Evolutionary conservation across 495 filamentous ascomycete species (phyloP), one percentile per base, ranked within the genome.

Genomic region (Penicillium odoratum): DNA sequence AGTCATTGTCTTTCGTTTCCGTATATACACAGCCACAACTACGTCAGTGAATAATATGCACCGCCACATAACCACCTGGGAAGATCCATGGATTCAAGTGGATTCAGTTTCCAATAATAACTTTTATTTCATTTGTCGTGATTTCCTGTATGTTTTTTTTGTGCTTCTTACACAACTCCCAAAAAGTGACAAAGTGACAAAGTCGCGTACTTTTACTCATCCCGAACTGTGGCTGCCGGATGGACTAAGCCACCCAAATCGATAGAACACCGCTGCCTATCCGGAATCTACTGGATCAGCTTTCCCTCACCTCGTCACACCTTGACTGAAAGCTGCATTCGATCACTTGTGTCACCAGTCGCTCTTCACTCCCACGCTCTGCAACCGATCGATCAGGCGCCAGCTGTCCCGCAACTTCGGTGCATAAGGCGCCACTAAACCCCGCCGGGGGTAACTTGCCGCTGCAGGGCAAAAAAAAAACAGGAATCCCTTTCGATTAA

Each of bases 351-450:
- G 34, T 42, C 59, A 65, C 56, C 40, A 16, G 58, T 58, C 55
- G 64, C 60, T 30, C 58, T 51, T 51, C 38, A 10, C 25, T 57
- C 44, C 46, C 42, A 60, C 55, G 43, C 54, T 61, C 56, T 63
- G 51, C 33, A 63, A 53, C 64, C 48, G 31, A 66, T 38, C 61
- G 53, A 56, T 65, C 64, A 69, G 64, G 61, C 60, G 62, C 59
- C 55, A 63, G 48, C 30, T 43, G 52, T 55, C 57, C 55, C 52
- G 59, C 64, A 50, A 64, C 51, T 38, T 59, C 57, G 51, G 54
- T 66, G 60, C 66, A 69, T 67, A 67, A 67, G 64, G 67, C 64
- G 57, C 53, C 55, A 58, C 60, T 66, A 50, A 62, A 61, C 67
- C 67, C 67, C 67, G 62, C 66, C 34, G 67, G 59, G 65, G 67